Conservation (phyloP, 2,329 filamentous ascomycete genomes). For the Colletotrichum sp. region DNA sequence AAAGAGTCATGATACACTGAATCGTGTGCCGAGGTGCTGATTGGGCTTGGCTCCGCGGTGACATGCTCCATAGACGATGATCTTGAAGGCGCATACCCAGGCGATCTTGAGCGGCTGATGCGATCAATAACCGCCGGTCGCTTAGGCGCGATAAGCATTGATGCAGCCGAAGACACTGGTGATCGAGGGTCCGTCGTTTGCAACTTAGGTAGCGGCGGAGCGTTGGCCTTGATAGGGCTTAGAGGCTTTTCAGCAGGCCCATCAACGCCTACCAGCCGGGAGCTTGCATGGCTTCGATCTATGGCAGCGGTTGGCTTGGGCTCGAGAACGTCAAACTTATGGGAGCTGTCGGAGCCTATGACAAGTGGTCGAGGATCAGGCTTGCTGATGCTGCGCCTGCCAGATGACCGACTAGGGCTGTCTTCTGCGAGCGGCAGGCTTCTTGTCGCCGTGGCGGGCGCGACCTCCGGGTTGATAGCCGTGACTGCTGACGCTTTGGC, state of each 20-base stretch:
- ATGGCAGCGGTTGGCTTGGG: conserved; percentile 35
- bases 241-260: conserved; percentile 48
- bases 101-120: conserved; percentile 53
- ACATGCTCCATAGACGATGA: conserved; percentile 65
- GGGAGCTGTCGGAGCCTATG: conserved; percentile 38
- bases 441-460: conserved; percentile 52
- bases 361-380: conserved; percentile 44
- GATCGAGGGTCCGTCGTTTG: conserved; percentile 36
- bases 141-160: conserved; percentile 43
- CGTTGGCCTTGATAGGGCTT: conserved; percentile 45
- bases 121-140: conserved; percentile 60
- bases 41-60: conserved; percentile 60
- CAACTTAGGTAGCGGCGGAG: conserved; percentile 35
- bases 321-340: conserved; percentile 44
- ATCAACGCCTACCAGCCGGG: conserved; percentile 44
- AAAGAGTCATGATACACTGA: conserved; percentile 64
- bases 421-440: conserved; percentile 49
- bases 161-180: conserved; percentile 40
- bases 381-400: conserved; percentile 48
- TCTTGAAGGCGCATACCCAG: conserved; percentile 52
- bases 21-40: conserved; percentile 64
- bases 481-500: conserved; percentile 45
- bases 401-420: conserved; percentile 37
- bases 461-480: conserved; percentile 50
- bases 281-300: conserved; percentile 26